These are phyloP conservation scores for Batrachochytrium dendrobatidis DNA, from an alignment of 371 early-diverging fungal species.

Conservation along the genomic window DNA sequence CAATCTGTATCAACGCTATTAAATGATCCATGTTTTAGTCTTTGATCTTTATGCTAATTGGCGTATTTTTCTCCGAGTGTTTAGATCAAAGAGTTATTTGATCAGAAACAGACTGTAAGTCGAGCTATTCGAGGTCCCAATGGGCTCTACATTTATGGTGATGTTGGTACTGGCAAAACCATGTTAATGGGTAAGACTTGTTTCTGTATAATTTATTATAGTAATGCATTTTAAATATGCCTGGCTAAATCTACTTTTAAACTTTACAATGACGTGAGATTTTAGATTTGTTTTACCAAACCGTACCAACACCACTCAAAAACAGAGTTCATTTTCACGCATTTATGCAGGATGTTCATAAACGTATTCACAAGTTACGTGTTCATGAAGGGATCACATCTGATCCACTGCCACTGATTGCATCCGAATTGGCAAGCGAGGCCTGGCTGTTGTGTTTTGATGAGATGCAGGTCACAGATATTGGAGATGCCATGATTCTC, in stretches of 20 bases:
- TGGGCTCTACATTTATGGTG: slow-evolving; percentile 74
- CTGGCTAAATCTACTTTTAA: background rate
- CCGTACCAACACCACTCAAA: slow-evolving; percentile 61
- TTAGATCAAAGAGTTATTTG: background rate
- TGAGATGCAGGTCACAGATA: slow-evolving; percentile 95
- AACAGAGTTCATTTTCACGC: slow-evolving; percentile 90
- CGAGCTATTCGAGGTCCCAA: no score
- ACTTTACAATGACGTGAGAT: background rate
- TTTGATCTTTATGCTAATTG: background rate
- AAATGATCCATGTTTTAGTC: no score
- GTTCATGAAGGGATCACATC: slow-evolving; percentile 34
- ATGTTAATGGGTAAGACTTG: slow-evolving; percentile 68
- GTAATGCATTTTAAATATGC: background rate
- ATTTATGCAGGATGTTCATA: slow-evolving; percentile 90
- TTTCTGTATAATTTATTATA: background rate
- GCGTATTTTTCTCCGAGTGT: background rate
- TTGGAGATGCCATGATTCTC: slow-evolving; percentile 94
- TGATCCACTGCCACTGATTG: slow-evolving; percentile 75
- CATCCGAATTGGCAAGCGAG: slow-evolving; percentile 68
- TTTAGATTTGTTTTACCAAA: slow-evolving; percentile 75
- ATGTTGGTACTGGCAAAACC: slow-evolving; percentile 84
- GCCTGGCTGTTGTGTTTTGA: slow-evolving; percentile 90
- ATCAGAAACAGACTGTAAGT: no score
- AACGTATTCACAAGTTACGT: slow-evolving; percentile 69
- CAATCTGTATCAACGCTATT: background rate